Evolutionary conservation across 2,329 filamentous ascomycete species (phyloP), one percentile per base, ranked within the genome.

Genomic region (Alternaria arborescens): DNA sequence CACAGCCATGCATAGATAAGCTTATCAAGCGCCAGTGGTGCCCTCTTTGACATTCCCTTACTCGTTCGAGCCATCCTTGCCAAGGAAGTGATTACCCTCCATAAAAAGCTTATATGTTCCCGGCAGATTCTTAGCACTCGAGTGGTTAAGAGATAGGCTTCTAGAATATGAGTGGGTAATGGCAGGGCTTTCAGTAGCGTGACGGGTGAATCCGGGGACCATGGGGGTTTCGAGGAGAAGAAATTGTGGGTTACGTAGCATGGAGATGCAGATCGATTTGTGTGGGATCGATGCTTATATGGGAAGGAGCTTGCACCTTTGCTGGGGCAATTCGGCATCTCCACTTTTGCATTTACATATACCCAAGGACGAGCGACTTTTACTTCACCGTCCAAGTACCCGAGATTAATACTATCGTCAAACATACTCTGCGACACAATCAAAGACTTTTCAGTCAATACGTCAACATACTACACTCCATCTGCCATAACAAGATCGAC

Each of bases 21-120:
- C 60, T 47, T 54, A 34, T 47, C 28, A 26, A 18, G 32, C 48
- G 8, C 56, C 36, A 60, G 40, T 60, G 60, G 52, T 52, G 36
- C 55, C 56, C 36, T 34, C 56, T 26, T 48, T 36, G 5, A 22
- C 26, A n/a, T 48, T 32, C 10, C 4, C 43, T 16, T 7, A 16
- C 22, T 18, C 26, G 14, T 30, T 24, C 38, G 32, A 53, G 16
- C 12, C 14, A 42, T 34, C 7, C 18, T 6, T 28, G 2, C 41
- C 47, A 62, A 62, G 60, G 42, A 11, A 50, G 48, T 6, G 12
- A 22, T 47, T 12, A 22, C 12, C 44, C 28, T 7, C 10, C 12
- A 47, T 10, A 4, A 11, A 16, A 48, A 36, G 32, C 40, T 42
- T 42, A 24, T 16, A 16, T 42, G 20, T 24, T 3, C 20, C 20